Evolutionary conservation across 768 basidiomycete genomes (phyloP).

Genomic region (Hericium alpestre): DNA sequence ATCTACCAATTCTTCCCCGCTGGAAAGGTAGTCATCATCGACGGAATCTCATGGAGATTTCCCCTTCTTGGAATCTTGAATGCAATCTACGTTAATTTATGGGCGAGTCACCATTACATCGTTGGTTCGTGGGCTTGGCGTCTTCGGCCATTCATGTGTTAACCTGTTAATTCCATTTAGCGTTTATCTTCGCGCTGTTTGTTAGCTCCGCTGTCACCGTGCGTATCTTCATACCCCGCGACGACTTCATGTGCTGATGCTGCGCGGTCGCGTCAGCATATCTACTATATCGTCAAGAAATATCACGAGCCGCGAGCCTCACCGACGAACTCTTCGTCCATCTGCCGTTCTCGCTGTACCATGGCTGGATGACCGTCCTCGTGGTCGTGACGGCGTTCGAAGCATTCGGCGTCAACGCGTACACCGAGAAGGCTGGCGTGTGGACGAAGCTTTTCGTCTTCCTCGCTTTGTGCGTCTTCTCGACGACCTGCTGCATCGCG

Average conservation of each 20-base stretch:
- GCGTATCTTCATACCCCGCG: constrained; percentile 6
- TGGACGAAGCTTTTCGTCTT: constrained; percentile 96
- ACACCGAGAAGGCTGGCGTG: constrained; percentile 54
- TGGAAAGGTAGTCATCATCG: constrained; percentile 73
- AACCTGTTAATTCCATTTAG: constrained; percentile 24
- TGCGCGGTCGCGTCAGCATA: constrained; percentile 47
- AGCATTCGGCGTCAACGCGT: constrained; percentile 77
- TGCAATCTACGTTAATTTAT: constrained; percentile 80
- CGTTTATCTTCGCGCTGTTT: constrained; percentile 82
- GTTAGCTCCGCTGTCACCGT: constrained; percentile 64
- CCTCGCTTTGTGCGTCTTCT: constrained; percentile 58
- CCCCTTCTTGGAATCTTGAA: constrained; percentile 81
- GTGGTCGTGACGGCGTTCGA: constrained; percentile 77
- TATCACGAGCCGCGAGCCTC: constrained; percentile 53
- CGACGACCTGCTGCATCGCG: not conserved
- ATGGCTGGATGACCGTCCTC: constrained; percentile 85
- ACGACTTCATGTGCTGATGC: constrained; percentile 19
- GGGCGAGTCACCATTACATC: constrained; percentile 69
- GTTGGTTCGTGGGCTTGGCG: constrained; percentile 28
- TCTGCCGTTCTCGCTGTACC: constrained; percentile 92
- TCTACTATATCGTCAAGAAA: constrained; percentile 93
- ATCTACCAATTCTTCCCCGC: constrained; percentile 78
- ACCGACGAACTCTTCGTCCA: constrained; percentile 86
- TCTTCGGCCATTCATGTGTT: not conserved
- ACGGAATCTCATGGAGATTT: constrained; percentile 87